phyloP scores from a whole-genome alignment of 345 rosid species.

The Citrus mangshanensis region DNA sequence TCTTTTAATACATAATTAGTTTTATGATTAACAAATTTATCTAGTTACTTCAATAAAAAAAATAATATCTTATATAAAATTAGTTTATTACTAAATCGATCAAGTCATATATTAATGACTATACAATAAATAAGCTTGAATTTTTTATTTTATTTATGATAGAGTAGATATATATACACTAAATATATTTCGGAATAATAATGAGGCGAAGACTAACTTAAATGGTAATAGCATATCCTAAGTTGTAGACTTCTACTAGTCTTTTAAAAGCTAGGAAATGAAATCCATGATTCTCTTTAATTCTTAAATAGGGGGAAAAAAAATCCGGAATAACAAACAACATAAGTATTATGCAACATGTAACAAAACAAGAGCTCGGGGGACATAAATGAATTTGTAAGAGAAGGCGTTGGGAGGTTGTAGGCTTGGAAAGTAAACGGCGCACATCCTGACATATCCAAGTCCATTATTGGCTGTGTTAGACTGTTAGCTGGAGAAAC shows the following conservation, averaged over 20 bases:
- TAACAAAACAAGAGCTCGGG: neutral
- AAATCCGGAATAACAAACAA: no score
- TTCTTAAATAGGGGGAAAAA: neutral
- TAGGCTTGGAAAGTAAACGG: neutral
- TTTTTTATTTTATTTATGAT: neutral
- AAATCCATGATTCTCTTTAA: no score
- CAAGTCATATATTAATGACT: neutral
- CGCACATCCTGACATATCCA: neutral
- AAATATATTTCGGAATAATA: neutral
- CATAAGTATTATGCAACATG: no score
- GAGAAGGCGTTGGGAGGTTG: neutral
- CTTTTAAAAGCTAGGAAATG: no score
- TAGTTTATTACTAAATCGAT: no score
- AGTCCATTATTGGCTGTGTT: neutral
- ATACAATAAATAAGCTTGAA: neutral
- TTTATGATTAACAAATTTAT: no score
- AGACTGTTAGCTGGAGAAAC: neutral
- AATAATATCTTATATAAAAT: no score
- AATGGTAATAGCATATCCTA: neutral
- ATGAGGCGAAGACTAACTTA: no score
- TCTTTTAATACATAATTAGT: no score
- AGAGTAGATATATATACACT: rapidly evolving
- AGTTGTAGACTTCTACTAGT: no score
- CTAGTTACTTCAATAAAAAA: no score
- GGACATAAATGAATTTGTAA: neutral